Base-by-base conservation (phyloP, 352 stramenopile genomes). In the Globisporangium cederbergense region DNA sequence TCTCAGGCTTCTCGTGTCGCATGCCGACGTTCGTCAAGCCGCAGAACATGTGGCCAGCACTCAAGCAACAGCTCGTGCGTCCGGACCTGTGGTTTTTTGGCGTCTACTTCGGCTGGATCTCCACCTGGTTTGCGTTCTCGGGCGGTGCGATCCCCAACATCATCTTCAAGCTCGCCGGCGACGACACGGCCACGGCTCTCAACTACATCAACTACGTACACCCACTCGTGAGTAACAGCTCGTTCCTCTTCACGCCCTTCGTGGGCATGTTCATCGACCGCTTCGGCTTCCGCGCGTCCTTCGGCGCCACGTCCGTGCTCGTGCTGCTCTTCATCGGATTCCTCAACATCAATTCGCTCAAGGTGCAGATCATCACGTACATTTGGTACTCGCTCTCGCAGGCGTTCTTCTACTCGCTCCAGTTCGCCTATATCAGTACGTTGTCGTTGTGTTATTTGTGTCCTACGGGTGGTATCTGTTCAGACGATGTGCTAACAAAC, bases 21-120 rank as follows among this genome's bases (percentile, higher is more conserved):
- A 53, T 67, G 30, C 70, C 70, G 5, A 51, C 10, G 11, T 47
- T 68, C n/a, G 34, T 45, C 18, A 56, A 56, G n/a, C 50, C 50
- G 5, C 25, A 28, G 25, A 56, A 11, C 25, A 56, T 28, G 2
- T 76, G 53, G 67, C 66, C 49, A 14, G 34, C 55, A 2, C 55
- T 76, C n/a, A 72, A 68, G 46, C 30, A 43, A n/a, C 58, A 69
- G 50, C 43, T 76, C 43, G 50, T 53, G 47, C 55, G 51, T 9
- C 42, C 55, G 0, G 70, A 76, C 52, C 50, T 76, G 0, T 74
- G 66, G 67, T 72, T 72, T 60, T 76, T 76, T 52, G 58, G 50
- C 4, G 38, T 76, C 40, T 76, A 61, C 55, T 76, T 76, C 60
- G 70, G 70, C 30, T 76, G 70, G 70, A 46, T 74, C 42, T 76